Base-by-base conservation (phyloP, 1,284 basidiomycete species). In the Mycosarcoma mackinlayi region DNA sequence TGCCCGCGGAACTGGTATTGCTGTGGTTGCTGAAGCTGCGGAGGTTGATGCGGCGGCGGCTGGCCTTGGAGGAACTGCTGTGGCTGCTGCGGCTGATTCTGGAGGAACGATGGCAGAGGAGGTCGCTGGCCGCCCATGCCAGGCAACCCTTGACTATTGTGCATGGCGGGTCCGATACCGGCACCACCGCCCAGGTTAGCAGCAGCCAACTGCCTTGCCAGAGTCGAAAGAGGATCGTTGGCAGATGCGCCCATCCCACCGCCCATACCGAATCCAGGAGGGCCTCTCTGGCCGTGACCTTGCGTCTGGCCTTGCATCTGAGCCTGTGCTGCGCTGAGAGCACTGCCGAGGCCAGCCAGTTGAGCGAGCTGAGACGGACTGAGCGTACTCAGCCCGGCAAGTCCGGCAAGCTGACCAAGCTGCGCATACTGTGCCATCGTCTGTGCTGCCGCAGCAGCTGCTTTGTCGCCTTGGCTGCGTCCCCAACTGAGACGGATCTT, bases 401-500 rank as follows among this genome's bases (percentile, higher is more conserved):
- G 54, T 13, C 71, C 65, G 4, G 75, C 72, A 3, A 77, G 55
- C 28, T 76, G 76, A 46, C 75, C 72, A 13, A 78, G 54, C 50
- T 78, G 76, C 18, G 68, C 66, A 18, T 76, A 74, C 44, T 74
- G 75, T 7, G 68, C 64, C 54, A 67, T 68, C 13, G 68, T 68
- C 42, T 72, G 66, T n/a, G 78, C 79, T 10, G 79, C 79, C 1
- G 78, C 76, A 6, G 79, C 79, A 3, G 78, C 79, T 1, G 77
- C 78, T 49, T 83, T 83, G 34, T 83, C 82, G 25, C 79, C 77
- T 34, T 82, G 70, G 39, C 77, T 81, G 40, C 93, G 87, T 27
- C 94, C 93, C 93, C 93, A 97, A 78, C 92, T 93, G 57, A 96
- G 84, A 37, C 93, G 87, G 74, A 97, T 93, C 71, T 92, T 87